Base-by-base conservation (phyloP, 257 asterid genomes). In the Solanum pennellii region DNA sequence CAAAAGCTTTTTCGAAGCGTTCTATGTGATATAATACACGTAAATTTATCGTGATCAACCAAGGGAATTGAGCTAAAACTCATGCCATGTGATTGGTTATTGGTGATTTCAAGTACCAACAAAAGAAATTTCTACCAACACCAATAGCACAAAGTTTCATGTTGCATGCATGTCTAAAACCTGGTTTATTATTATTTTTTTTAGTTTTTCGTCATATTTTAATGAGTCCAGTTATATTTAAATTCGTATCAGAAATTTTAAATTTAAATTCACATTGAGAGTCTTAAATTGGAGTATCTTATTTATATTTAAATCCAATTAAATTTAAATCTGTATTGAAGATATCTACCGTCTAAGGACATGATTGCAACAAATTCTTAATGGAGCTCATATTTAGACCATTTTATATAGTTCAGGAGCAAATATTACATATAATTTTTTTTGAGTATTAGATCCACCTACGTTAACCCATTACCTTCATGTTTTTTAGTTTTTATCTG, bases 211-310 rank as follows among this genome's bases (percentile, higher is more conserved):
- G 29, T 13, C 2, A 0, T 4, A 7, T 13, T 5, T 27, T 11
- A 33, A 0, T 21, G 2, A 14, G 12, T 0, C 2, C 11, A 11
- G 7, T 2, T 4, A 29, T 27, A 29, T 29, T 68, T 68, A 23
- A 68, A 68, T 68, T 68, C 6, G 1, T 9, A 25, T 12, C 3
- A 1, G 25, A 27, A 12, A 0, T 12, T 6, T 7, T 12, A 66
- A 66, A 66, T 66, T 66, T 66, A 5, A 3, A 7, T 68, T 68
- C 3, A 14, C 3, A 7, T 14, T 0, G 2, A 25, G 12, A 14
- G 12, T 7, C 2, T 7, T 29, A 7, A 1, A 7, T 14, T 29
- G 5, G 39, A 29, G 5, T 14, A 16, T 69, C 6, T 8, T 69
- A 14, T 69, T 29, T 2, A 66, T 66, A 66, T 25, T 66, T 1